Evolutionary conservation across 305 asterid species (phyloP).

Genomic region (Stenogyne calaminthoides): DNA sequence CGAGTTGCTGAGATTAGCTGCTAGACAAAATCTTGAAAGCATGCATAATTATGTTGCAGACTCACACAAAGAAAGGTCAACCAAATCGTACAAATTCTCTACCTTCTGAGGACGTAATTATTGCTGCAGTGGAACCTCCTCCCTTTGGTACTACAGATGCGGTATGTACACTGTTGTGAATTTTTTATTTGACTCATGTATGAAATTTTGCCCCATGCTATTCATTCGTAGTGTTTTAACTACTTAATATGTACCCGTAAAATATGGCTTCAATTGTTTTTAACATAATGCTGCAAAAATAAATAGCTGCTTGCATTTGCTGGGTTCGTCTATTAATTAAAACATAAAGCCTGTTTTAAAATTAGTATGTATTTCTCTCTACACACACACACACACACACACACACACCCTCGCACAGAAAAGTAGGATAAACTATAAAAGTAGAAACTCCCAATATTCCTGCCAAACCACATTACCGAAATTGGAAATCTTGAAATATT

Average conservation of each 20-base stretch:
- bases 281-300: background rate
- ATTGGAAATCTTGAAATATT: background rate
- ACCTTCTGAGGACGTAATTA: conserved; percentile 47
- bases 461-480: background rate
- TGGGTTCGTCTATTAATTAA: background rate
- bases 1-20: conserved; percentile 23
- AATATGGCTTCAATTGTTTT: conserved; percentile 6
- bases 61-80: conserved; percentile 75
- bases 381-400: background rate
- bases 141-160: conserved; percentile 78
- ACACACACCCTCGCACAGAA: too few relatives aligned
- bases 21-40: background rate
- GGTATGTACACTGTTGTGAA: conserved; percentile 46
- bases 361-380: background rate
- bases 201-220: background rate
- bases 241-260: background rate
- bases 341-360: conserved; percentile 10
- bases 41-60: conserved; percentile 55
- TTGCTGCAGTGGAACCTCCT: conserved; percentile 69
- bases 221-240: conserved; percentile 6
- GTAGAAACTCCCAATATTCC: background rate
- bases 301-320: background rate
- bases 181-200: conserved; percentile 5
- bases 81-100: conserved; percentile 35
- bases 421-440: background rate